phyloP scores from a whole-genome alignment of 768 basidiomycete species.

The Psilocybe cyanescens region DNA sequence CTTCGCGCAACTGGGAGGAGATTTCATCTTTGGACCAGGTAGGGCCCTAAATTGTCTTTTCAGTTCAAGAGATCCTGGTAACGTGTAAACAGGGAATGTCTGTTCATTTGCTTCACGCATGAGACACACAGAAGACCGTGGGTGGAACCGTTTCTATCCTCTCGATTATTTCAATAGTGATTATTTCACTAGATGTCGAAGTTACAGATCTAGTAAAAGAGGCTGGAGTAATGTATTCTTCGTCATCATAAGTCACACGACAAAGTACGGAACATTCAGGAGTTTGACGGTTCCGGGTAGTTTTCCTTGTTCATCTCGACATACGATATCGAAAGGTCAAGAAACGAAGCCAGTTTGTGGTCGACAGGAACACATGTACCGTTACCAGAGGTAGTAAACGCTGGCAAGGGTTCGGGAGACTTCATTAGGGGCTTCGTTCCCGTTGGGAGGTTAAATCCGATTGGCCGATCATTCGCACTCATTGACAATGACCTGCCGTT shows the following conservation, averaged over 20 bases:
- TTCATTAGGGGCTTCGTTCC: not conserved
- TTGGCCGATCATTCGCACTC: not conserved
- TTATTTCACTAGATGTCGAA: slow-evolving; percentile 43
- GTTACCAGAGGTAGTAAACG: not conserved
- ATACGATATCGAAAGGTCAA: slow-evolving; percentile 1
- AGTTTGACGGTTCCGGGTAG: not conserved
- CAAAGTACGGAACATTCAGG: not conserved
- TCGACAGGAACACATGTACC: not conserved
- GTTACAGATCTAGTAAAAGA: slow-evolving; percentile 50
- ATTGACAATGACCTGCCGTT: not conserved
- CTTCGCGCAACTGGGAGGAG: slow-evolving; percentile 63
- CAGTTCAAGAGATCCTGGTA: no score
- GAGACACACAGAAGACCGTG: slow-evolving; percentile 67
- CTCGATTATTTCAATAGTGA: not conserved
- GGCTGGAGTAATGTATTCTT: slow-evolving; percentile 33
- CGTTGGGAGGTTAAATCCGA: not conserved
- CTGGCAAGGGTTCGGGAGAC: not conserved
- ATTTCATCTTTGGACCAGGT: slow-evolving; percentile 67
- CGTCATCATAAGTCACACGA: not conserved
- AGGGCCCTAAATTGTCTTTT: not conserved
- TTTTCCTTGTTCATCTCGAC: not conserved
- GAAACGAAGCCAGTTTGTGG: slow-evolving; percentile 3
- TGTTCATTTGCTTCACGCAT: slow-evolving; percentile 61
- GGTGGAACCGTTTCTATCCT: slow-evolving; percentile 27
- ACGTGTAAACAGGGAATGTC: slow-evolving; percentile 33